Conservation (phyloP, 768 basidiomycete genomes). For the Macrolepiota fuliginosa region DNA sequence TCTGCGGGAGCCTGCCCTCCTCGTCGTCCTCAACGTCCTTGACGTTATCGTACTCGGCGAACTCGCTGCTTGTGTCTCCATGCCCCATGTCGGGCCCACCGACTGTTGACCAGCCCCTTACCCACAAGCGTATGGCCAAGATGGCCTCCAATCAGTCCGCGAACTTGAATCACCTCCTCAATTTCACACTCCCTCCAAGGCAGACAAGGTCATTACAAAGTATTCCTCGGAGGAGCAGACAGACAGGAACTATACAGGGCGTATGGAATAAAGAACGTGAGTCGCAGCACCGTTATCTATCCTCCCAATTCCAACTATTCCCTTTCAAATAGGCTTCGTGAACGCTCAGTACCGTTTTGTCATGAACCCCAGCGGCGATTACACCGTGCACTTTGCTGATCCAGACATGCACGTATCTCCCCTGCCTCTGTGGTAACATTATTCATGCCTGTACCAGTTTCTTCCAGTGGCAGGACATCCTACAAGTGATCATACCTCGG, state of each 20-base stretch:
- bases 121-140: conserved; percentile 63
- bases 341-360: conserved; percentile 97
- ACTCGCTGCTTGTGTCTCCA: conserved; percentile 1
- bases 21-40: not conserved
- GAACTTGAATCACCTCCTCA: conserved; percentile 82
- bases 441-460: conserved; percentile 49
- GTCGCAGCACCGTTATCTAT: conserved; percentile 33
- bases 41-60: not conserved
- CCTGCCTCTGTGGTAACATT: conserved; percentile 1
- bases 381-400: conserved; percentile 95
- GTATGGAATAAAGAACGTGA: conserved; percentile 92
- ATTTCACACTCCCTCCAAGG: conserved; percentile 90
- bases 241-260: conserved; percentile 56
- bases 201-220: conserved; percentile 56
- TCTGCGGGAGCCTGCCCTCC: conserved; percentile 42
- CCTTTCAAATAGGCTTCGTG: conserved; percentile 66
- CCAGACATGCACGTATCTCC: conserved; percentile 81
- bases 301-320: conserved; percentile 12
- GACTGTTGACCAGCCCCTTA: conserved; percentile 30
- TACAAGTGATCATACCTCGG: conserved; percentile 92
- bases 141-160: conserved; percentile 62
- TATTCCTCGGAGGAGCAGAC: conserved; percentile 75
- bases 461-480: conserved; percentile 94
- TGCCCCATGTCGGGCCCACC: conserved; percentile 36
- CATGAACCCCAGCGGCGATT: conserved; percentile 88